Conservation (phyloP, 177 flowering plant species). For the Vitis hybrid region DNA sequence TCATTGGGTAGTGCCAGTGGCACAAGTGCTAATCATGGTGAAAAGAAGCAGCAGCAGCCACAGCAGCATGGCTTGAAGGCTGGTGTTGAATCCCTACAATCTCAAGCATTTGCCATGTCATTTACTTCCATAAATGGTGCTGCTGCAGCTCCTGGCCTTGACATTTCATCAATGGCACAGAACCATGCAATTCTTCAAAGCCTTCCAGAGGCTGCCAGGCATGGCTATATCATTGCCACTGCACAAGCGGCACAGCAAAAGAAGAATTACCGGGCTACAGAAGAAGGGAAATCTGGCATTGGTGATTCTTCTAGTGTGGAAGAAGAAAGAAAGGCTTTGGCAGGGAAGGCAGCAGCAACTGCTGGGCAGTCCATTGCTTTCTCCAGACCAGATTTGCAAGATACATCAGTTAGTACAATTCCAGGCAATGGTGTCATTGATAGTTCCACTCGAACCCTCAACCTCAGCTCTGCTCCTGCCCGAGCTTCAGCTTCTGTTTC, state of each 20-base stretch:
- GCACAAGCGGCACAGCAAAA: slow-evolving; percentile 58
- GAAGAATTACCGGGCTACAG: slow-evolving; percentile 46
- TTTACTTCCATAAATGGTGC: slow-evolving; percentile 64
- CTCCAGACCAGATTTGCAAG: slow-evolving; percentile 59
- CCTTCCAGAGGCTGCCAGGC: slow-evolving; percentile 66
- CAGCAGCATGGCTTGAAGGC: slow-evolving; percentile 50
- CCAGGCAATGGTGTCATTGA: slow-evolving; percentile 50
- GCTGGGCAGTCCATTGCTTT: slow-evolving; percentile 71
- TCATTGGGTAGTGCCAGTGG: slow-evolving; percentile 29
- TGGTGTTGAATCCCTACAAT: slow-evolving; percentile 54
- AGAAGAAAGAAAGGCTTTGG: slow-evolving; percentile 59
- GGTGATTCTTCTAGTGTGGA: slow-evolving; percentile 44
- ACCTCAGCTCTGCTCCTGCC: slow-evolving; percentile 39
- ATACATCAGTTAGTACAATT: slow-evolving; percentile 40
- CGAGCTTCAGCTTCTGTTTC: slow-evolving; percentile 37
- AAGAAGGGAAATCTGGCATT: slow-evolving; percentile 51
- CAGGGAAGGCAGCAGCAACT: slow-evolving; percentile 31
- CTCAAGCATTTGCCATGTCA: slow-evolving; percentile 85
- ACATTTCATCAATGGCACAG: slow-evolving; percentile 65
- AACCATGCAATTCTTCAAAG: slow-evolving; percentile 66
- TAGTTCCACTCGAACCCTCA: slow-evolving; percentile 54
- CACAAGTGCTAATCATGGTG: slow-evolving; percentile 34
- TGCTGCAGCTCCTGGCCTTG: slow-evolving; percentile 54
- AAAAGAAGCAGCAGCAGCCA: slow-evolving; percentile 50
- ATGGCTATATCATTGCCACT: slow-evolving; percentile 50